These are phyloP conservation scores for Verbascum thapsus DNA, from an alignment of 257 asterid genomes.

Conservation along the genomic window DNA sequence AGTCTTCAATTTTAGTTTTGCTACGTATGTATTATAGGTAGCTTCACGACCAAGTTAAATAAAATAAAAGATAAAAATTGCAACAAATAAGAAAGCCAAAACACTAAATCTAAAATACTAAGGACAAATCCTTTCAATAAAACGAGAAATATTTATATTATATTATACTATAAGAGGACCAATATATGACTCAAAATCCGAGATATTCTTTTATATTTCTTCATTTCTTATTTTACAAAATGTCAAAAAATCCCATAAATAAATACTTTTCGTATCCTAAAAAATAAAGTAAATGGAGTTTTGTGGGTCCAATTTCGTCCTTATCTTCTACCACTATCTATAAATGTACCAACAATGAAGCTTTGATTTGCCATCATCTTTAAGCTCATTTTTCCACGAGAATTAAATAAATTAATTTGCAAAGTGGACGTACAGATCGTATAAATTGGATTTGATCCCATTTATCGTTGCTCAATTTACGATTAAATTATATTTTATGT, in stretches of 20 bases:
- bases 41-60: too few relatives aligned
- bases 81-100: too few relatives aligned
- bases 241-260: slow-evolving; percentile 8
- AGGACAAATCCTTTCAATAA: neutral
- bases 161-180: neutral
- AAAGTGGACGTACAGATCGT: neutral
- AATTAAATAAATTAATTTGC: neutral
- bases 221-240: neutral
- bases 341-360: slow-evolving; percentile 6
- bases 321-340: slow-evolving; percentile 22
- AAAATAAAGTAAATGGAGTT: slow-evolving; percentile 8
- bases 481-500: neutral
- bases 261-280: neutral
- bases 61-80: too few relatives aligned
- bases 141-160: neutral
- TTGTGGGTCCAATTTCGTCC: slow-evolving; percentile 31
- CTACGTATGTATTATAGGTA: too few relatives aligned
- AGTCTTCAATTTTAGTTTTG: too few relatives aligned
- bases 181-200: slow-evolving; percentile 16
- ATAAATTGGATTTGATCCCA: neutral
- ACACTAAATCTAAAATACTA: neutral
- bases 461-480: neutral
- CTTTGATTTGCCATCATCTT: neutral
- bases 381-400: neutral
- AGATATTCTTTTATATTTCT: slow-evolving; percentile 6